phyloP scores from a whole-genome alignment of 192 early-diverging fungal species.

The Coemansia sp. region DNA sequence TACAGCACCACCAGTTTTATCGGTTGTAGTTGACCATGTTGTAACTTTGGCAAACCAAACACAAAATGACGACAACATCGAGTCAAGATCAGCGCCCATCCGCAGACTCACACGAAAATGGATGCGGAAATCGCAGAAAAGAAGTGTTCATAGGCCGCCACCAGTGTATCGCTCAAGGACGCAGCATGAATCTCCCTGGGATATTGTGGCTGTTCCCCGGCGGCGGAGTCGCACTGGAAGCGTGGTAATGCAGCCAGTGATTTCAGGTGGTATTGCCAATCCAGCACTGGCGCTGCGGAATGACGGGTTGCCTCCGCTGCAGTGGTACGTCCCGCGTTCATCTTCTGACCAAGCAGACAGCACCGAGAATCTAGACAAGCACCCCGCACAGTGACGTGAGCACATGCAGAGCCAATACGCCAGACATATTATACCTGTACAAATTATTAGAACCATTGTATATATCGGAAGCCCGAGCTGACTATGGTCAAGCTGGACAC shows the following conservation, averaged over 20 bases:
- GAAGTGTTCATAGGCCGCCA: not conserved
- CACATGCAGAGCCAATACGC: not conserved
- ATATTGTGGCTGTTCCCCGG: conserved; percentile 28
- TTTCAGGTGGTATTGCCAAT: conserved; percentile 12
- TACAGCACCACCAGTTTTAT: not conserved
- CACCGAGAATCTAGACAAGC: not conserved
- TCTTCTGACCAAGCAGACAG: not conserved
- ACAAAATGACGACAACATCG: not conserved
- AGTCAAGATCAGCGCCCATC: not conserved
- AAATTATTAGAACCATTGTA: not conserved
- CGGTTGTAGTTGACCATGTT: conserved; percentile 11
- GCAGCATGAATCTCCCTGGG: conserved; percentile 30
- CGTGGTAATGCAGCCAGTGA: conserved; percentile 7
- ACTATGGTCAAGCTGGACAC: not conserved
- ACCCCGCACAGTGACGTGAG: not conserved
- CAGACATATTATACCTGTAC: not conserved
- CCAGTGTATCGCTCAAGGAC: conserved; percentile 26
- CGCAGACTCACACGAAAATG: conserved; percentile 10
- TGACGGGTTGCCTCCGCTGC: conserved; percentile 34
- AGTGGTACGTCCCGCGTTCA: conserved; percentile 39
- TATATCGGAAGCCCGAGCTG: not conserved
- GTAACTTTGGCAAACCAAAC: not conserved
- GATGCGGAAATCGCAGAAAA: conserved; percentile 8
- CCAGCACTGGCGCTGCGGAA: conserved; percentile 33
- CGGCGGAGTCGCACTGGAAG: conserved; percentile 11